Evolutionary conservation across 768 basidiomycete species (phyloP), one percentile per base, ranked within the genome.

Genomic region (Filobasidium floriforme): DNA sequence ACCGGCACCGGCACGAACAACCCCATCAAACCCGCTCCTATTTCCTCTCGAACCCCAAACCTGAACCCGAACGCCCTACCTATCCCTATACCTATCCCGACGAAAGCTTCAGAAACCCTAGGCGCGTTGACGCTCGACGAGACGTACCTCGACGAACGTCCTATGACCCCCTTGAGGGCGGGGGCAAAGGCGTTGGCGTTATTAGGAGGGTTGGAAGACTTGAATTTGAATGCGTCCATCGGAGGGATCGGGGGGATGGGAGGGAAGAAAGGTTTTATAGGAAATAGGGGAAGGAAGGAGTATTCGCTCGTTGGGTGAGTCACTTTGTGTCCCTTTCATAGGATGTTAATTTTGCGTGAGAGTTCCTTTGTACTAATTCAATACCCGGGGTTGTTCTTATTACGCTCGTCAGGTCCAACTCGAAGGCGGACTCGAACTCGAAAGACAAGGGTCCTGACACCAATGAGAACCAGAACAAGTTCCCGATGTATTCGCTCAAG

Each of bases 161-260:
- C 64, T 2, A 65, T 65, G 64, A 60, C 64, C n/a, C 64, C 64
- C 10, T 52, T 59, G 19, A 49, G 64, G 40, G 64, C 64, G 11
- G 64, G 64, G 37, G 57, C 64, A 11, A 65, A 65, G 64, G 64
- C 64, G 15, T 43, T 65, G 26, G 41, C 46, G n/a, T 19, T 65
- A n/a, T n/a, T 65, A 15, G 64, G 64, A 10, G 54, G 57, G 54
- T 44, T 65, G 24, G 12, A 28, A 40, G 26, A 59, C 22, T n/a
- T n/a, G n/a, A n/a, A n/a, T n/a, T n/a, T n/a, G n/a, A n/a, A n/a
- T n/a, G 54, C 54, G 11, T 28, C n/a, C 22, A 60, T 44, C 57
- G 26, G 41, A 5, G 43, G n/a, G 14, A 60, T 29, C 29, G 54
- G 54, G 22, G 37, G 26, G n/a, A 49, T 26, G 41, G 32, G 40